These are phyloP conservation scores for Xylaria sp. DNA, from an alignment of 2,329 filamentous ascomycete genomes.

Conservation along the genomic window DNA sequence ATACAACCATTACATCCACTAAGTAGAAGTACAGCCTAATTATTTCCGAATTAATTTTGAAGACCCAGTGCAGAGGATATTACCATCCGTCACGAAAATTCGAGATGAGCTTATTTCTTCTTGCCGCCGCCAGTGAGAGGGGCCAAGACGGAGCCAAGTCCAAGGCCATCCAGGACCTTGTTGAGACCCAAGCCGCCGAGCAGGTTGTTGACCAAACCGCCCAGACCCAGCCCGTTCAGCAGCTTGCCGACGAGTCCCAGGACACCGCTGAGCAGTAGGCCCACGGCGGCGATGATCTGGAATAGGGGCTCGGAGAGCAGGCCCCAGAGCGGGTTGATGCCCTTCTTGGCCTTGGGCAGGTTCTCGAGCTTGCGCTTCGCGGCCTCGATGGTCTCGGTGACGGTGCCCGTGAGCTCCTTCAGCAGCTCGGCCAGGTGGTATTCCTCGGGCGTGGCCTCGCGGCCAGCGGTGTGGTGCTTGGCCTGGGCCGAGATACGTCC, in stretches of 20 bases:
- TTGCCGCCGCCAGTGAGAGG: constrained; percentile 57
- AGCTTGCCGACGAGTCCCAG: constrained; percentile 85
- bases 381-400: constrained; percentile 85
- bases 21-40: constrained; percentile 21
- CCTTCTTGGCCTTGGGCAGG: constrained; percentile 95
- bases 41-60: neutral
- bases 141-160: constrained; percentile 64
- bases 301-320: constrained; percentile 85
- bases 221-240: constrained; percentile 83
- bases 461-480: constrained; percentile 80
- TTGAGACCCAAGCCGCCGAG: constrained; percentile 81
- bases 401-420: constrained; percentile 85
- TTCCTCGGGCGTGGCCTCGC: constrained; percentile 84
- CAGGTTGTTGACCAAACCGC: constrained; percentile 81
- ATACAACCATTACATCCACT: constrained; percentile 15
- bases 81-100: neutral
- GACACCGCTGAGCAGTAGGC: constrained; percentile 83
- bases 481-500: constrained; percentile 86
- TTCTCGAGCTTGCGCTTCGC: constrained; percentile 89
- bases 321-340: constrained; percentile 89
- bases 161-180: constrained; percentile 79
- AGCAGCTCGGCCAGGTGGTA: constrained; percentile 84
- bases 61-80: no score
- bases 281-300: constrained; percentile 92
- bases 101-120: constrained; percentile 48